Conservation (phyloP, 306 rosid genomes). For the Gynostemma pentaphyllum region DNA sequence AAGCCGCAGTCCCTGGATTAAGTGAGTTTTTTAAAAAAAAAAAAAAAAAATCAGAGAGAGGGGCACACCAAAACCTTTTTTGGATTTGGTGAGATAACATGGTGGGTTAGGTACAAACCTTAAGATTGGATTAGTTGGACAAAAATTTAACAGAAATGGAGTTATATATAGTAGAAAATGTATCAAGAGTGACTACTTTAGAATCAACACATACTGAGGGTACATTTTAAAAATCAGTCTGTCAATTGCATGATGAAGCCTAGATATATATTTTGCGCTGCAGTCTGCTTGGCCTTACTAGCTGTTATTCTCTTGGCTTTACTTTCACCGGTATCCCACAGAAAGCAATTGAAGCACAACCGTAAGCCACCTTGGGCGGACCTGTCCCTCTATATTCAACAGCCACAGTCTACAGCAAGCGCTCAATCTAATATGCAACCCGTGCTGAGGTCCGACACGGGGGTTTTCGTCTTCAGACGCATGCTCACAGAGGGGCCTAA, state of each 20-base stretch:
- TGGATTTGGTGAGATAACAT: not conserved
- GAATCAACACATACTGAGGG: not conserved
- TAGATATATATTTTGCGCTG: constrained; percentile 39
- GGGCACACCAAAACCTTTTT: not conserved
- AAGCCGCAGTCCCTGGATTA: not conserved
- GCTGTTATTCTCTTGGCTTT: constrained; percentile 57
- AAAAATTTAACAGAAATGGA: constrained; percentile 3
- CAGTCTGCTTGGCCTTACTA: constrained; percentile 43
- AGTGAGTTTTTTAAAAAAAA: too few species aligned
- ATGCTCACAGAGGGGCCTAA: constrained; percentile 61
- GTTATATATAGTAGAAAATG: not conserved
- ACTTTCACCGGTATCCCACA: constrained; percentile 43
- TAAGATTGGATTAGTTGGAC: constrained; percentile 23
- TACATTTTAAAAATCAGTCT: not conserved
- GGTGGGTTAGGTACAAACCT: constrained; percentile 15
- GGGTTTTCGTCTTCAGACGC: constrained; percentile 48
- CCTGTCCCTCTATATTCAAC: constrained; percentile 71
- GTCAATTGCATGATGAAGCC: constrained; percentile 27
- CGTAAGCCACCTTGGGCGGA: constrained; percentile 44
- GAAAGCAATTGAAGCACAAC: constrained; percentile 10
- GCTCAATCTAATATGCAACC: constrained; percentile 13
- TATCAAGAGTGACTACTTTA: not conserved
- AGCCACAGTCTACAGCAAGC: constrained; percentile 19
- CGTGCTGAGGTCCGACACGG: constrained; percentile 10
- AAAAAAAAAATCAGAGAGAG: too few species aligned